Evolutionary conservation across 768 basidiomycete species (phyloP).

Genomic region (Neoboletus magnificus): DNA sequence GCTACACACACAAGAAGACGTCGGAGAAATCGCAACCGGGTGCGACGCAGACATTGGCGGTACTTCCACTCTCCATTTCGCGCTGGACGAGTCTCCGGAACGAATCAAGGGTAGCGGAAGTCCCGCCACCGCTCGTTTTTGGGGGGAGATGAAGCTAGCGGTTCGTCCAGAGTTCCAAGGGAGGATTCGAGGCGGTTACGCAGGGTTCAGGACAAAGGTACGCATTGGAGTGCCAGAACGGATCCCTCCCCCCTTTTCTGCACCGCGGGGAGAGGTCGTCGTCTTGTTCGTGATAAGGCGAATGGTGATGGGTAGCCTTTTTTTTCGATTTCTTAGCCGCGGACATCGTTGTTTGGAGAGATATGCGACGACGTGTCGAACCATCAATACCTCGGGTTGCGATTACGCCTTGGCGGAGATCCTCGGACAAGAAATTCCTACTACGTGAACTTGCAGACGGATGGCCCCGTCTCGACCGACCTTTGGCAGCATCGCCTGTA

Average conservation of each 20-base stretch:
- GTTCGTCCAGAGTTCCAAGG: constrained; percentile 67
- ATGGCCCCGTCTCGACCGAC: constrained; percentile 74
- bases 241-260: neutral
- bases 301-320: neutral
- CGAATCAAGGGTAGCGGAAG: constrained; percentile 45
- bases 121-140: constrained; percentile 63
- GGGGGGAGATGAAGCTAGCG: constrained; percentile 71
- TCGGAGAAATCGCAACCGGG: constrained; percentile 68
- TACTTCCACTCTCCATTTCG: constrained; percentile 72
- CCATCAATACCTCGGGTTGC: constrained; percentile 78
- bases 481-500: constrained; percentile 96
- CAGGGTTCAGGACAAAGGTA: constrained; percentile 86
- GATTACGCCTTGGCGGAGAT: constrained; percentile 75
- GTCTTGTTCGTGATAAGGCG: neutral
- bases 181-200: constrained; percentile 80
- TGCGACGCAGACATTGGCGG: constrained; percentile 91
- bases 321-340: constrained; percentile 40
- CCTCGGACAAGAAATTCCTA: constrained; percentile 78
- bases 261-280: neutral
- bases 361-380: constrained; percentile 78
- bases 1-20: constrained; percentile 57
- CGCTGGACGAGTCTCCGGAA: constrained; percentile 54
- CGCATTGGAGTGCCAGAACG: constrained; percentile 1
- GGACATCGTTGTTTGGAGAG: constrained; percentile 86
- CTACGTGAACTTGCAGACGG: constrained; percentile 91